Evolutionary conservation across 768 basidiomycete species (phyloP), one percentile per base, ranked within the genome.

Genomic region (Boletales sp.): DNA sequence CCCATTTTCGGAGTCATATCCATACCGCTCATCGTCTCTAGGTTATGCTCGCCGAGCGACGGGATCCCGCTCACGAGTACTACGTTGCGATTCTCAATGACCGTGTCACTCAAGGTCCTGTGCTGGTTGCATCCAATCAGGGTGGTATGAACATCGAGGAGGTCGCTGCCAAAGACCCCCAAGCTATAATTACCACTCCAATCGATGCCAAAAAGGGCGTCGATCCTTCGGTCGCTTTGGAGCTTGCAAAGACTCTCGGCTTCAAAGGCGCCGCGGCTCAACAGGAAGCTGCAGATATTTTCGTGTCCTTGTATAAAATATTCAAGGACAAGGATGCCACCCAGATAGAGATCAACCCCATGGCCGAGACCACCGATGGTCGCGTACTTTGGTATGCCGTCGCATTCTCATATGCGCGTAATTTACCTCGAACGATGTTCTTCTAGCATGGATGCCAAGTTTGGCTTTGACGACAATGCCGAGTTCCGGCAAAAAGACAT

Each of bases 131-230:
- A 17, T 98, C 97, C 39, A 79, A 80, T 17, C 94, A 97, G 66
- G 97, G 97, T 48, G 97, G 97, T 50, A 99, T 99, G 97, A 98
- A 98, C 72, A 99, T 99, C 64, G 97, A 99, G 70, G 97, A 99
- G 63, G 97, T 99, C 41, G 97, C 97, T 24, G 90, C 91, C 29
- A 92, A 94, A 59, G 92, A 97, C 63, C 97, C 97, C 32, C 73
- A 75, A 34, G 90, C 97, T 36, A 98, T 99, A 70, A 92, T 98
- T 62, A 98, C 94, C 40, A 94, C 89, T 11, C 89, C 92, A 41
- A 90, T 99, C 60, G 75, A 87, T 68, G 91, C 89, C 55, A 74
- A 87, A 48, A 86, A 81, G 12, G 95, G 95, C 8, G 75, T 99
- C 27, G 81, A 81, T 53, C 80, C 84, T 57, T 69, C 72, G 19